Evolutionary conservation across 1,139 yeast genomes (phyloP), one percentile per base, ranked within the genome.

Genomic region (Pichia sp.): DNA sequence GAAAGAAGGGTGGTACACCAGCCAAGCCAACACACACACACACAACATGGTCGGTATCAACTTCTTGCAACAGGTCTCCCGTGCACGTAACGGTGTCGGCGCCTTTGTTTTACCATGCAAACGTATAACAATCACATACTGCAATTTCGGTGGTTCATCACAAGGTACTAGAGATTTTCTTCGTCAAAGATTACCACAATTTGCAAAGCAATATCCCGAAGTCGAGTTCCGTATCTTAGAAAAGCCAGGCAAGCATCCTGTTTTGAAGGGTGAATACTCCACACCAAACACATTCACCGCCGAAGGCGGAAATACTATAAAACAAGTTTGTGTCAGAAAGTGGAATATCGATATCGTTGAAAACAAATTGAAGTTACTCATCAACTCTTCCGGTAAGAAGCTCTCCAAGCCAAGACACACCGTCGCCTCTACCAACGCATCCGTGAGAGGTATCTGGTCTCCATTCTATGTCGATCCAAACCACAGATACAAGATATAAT

Each of bases 391-490:
- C 30, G 85, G 85, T 31, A 80, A 76, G 44, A 75, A 79, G 45
- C 63, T 86, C 50, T 69, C 74, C 55, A 82, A 81, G 62, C 79
- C 86, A 53, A 75, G 78, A 57, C 85, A 81, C 65, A 82, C 85
- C 56, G 98, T 93, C 37, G 77, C 81, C 65, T 84, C 96, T 38
- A 67, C 76, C 51, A 93, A 91, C 66, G 80, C 79, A 52, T 84
- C 96, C 44, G 93, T 93, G 17, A 85, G 99, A 75, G 99, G 99
- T 60, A 76, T 93, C 45, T 93, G 99, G 99, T 89, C 97, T 42
- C 99, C 99, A 48, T 75, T 93, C 73, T 97, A 93, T 65, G 81
- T 77, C 45, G 82, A 81, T 52, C 84, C 86, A 65, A 72, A 73
- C 34, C 73, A 72, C 62, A 81, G 95, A 69, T 83, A 79, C 70